Evolutionary conservation across 1,284 basidiomycete species (phyloP), one percentile per base, ranked within the genome.

Genomic region (Pseudomicrostroma phylloplanum): DNA sequence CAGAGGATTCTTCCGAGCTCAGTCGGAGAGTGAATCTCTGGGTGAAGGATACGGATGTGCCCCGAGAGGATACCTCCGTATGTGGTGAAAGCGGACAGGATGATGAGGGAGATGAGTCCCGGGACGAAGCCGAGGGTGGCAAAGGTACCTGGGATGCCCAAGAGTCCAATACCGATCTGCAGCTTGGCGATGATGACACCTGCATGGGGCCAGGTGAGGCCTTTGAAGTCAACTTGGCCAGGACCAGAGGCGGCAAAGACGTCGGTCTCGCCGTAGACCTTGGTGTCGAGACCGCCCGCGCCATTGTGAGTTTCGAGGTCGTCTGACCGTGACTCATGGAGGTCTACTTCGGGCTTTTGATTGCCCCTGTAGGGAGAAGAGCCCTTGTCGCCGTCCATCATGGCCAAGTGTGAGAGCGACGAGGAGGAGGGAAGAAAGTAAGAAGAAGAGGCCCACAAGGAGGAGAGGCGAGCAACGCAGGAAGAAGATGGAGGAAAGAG

Each of bases 91-190:
- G 49, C 19, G 41, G 19, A 40, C 1, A 58, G 11, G 39, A 43
- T 58, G 56, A 54, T 19, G 19, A 58, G 48, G n/a, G 21, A 46
- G 23, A 58, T 12, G 19, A 51, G 23, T 19, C 56, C 56, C 19
- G 56, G 56, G 19, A 43, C 11, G 40, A 58, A 46, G 26, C 56
- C 56, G 9, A 58, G 48, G 21, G 56, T 17, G n/a, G n/a, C 42
- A 36, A 58, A 58, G 2, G 56, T 58, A 11, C 30, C 25, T 26
- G 56, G 56, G 11, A 58, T 58, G 6, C 56, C 56, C 11, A 58
- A 19, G n/a, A 58, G 19, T 23, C 42, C 56, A 25, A 58, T 23
- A 56, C 56, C 56, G 56, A 58, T 40, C 11, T 26, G 36, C 48
- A 41, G 21, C 36, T 58, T 58, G 30, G 36, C 56, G 17, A 58